Evolutionary conservation across 148 eudicot genomes (phyloP), one percentile per base, ranked within the genome.

Genomic region (Fagopyrum homotropicum): DNA sequence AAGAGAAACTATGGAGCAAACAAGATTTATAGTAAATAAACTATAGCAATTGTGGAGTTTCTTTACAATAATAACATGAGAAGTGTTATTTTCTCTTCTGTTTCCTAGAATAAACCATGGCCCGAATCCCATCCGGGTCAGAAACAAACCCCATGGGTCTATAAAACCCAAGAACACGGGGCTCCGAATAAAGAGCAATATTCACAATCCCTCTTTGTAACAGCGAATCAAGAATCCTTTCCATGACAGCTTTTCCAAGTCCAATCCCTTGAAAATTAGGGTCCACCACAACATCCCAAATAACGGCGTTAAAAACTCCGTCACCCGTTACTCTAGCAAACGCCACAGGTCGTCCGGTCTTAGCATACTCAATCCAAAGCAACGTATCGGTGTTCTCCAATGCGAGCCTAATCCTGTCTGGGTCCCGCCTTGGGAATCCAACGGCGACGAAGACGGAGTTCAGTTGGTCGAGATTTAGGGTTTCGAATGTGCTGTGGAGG

Each of bases 271-370:
- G 98, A 73, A 82, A 94, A 2, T 66, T 82, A 9, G 98, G 98
- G 56, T 94, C 98, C 80, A 94, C 98, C 73, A 90, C 98, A 51
- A 94, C 98, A 29, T 94, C 98, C 98, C 98, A 94, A 30, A 94
- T 92, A 7, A 94, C 89, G 22, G 98, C 89, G 61, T 94, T 94
- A 59, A 94, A 94, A 47, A 91, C 98, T 0, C 98, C 98, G 72
- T 94, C 98, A 0, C 98, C 98, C 2, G 98, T 94, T 1, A 97
- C 97, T 61, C 98, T 81, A 4, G 96, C 98, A 44, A 94, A 94
- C 51, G 96, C 98, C 80, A 94, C 96, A 5, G 98, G 97, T 57
- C 84, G 75, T 29, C 78, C 68, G 2, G 89, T 88, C 81, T 90
- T 91, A 73, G 78, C 82, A 81, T 86, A 77, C 79, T 91, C 92